phyloP scores from a whole-genome alignment of 805 yeast species.

The Kuraishia hungarica region DNA sequence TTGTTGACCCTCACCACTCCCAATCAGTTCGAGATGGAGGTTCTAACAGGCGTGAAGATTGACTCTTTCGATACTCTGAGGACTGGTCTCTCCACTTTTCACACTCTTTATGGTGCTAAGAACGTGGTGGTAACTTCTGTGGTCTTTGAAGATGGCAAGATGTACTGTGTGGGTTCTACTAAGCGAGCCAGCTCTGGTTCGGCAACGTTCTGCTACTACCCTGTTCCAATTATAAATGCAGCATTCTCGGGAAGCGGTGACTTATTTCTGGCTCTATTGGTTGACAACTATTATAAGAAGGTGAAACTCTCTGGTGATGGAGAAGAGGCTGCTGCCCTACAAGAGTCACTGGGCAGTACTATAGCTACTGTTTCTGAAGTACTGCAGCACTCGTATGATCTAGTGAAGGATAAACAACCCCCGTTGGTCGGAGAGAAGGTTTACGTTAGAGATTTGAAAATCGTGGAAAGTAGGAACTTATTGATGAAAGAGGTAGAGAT shows the following conservation, averaged over 20 bases:
- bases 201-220: conserved; percentile 21
- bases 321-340: conserved; percentile 1
- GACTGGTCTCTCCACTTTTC: conserved; percentile 32
- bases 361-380: conserved; percentile 32
- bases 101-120: conserved; percentile 32
- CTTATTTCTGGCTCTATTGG: conserved; percentile 52
- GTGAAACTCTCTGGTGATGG: neutral
- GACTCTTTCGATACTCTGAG: conserved; percentile 25
- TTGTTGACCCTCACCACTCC: conserved; percentile 52
- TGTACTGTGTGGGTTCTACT: conserved; percentile 35
- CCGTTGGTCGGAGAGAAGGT: conserved; percentile 2
- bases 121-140: conserved; percentile 57
- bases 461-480: conserved; percentile 32
- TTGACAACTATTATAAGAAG: conserved; percentile 36
- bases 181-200: conserved; percentile 6
- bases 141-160: conserved; percentile 15
- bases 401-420: conserved; percentile 6
- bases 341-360: conserved; percentile 11
- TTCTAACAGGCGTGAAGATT: conserved; percentile 40
- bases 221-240: conserved; percentile 44
- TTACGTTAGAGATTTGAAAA: conserved; percentile 33
- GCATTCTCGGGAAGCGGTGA: conserved; percentile 72
- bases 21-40: conserved; percentile 68
- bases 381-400: conserved; percentile 27
- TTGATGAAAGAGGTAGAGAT: conserved; percentile 7